Evolutionary conservation across 1,284 basidiomycete species (phyloP).

Genomic region (Inonotus obliquus): DNA sequence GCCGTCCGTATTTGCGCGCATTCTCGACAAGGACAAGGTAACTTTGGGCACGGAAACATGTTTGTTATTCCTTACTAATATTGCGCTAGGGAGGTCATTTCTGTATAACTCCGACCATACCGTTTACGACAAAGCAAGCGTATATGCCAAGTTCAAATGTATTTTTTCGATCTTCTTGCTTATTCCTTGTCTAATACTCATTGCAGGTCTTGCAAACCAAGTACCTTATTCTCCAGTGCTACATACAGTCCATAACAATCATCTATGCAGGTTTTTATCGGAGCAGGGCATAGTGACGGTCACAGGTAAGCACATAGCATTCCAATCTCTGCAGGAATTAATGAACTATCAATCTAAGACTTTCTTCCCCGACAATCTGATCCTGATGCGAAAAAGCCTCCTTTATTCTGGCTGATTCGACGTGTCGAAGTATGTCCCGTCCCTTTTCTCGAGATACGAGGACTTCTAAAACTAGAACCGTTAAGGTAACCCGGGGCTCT

Average conservation of each 20-base stretch:
- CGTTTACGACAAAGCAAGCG: slow-evolving; percentile 76
- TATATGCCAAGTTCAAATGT: slow-evolving; percentile 88
- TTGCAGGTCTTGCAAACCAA: slow-evolving; percentile 77
- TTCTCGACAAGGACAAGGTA: slow-evolving; percentile 78
- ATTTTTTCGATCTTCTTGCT: slow-evolving; percentile 21
- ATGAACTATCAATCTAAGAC: slow-evolving; percentile 38
- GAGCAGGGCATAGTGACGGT: slow-evolving; percentile 77
- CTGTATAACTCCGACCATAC: slow-evolving; percentile 67
- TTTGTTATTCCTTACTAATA: neutral
- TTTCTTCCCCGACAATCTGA: slow-evolving; percentile 68
- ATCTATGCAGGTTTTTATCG: slow-evolving; percentile 57
- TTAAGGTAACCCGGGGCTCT: slow-evolving; percentile 68
- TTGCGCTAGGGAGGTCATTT: slow-evolving; percentile 80
- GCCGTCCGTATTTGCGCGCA: slow-evolving; percentile 84
- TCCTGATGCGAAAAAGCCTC: slow-evolving; percentile 45
- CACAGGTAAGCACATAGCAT: slow-evolving; percentile 45
- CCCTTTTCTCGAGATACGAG: neutral
- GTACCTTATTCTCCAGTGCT: slow-evolving; percentile 26
- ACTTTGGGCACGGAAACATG: neutral
- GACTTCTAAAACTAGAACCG: neutral
- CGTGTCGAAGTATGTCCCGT: slow-evolving; percentile 62
- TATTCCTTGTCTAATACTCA: slow-evolving; percentile 5
- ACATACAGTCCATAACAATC: neutral
- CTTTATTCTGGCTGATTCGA: slow-evolving; percentile 85
- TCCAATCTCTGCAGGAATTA: neutral